Base-by-base conservation (phyloP, 352 stramenopile species). In the Pythium plurisporium region DNA sequence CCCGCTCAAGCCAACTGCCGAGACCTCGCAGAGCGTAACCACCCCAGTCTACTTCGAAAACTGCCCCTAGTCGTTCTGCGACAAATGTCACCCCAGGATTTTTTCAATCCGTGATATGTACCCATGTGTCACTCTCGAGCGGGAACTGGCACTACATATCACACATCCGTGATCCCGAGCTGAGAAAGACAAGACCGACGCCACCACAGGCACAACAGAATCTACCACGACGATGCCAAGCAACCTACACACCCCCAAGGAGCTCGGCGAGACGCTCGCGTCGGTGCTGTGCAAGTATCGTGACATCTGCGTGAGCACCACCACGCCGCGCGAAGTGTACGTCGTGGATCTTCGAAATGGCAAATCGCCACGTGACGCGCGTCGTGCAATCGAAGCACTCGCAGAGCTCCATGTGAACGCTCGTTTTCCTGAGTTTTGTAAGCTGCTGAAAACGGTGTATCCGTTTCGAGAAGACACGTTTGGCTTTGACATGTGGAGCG, bases 301-400 rank as follows among this genome's bases (percentile, higher is more conserved):
- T n/a, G 44, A 52, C 29, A 8, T 52, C 19, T 27, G 44, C 29
- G 30, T 40, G n/a, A 52, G n/a, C 29, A 30, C 44, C 27, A 5
- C 19, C 17, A 19, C 17, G 9, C 44, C 44, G 29, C 44, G 29
- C n/a, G 44, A 52, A 38, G 44, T 52, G 15, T 52, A 52, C 44
- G 7, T 27, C 8, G 17, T 38, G 17, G 27, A 17, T n/a, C 19
- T 52, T 3, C 17, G 19, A 12, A 19, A n/a, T 7, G 17, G 10
- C n/a, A 19, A 23, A n/a, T 27, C 30, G 17, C 26, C 44, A n/a
- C 29, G 29, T n/a, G 44, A 27, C 17, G 44, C 17, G 9, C 44
- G 44, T 15, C 44, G n/a, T 9, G 27, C 44, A 8, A 12, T 52
- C n/a, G 19, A 38, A 4, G 5, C 27, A 3, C 27, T 52, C 10